Conservation (phyloP, 148 eudicot genomes). For the Rhododendron simsii region DNA sequence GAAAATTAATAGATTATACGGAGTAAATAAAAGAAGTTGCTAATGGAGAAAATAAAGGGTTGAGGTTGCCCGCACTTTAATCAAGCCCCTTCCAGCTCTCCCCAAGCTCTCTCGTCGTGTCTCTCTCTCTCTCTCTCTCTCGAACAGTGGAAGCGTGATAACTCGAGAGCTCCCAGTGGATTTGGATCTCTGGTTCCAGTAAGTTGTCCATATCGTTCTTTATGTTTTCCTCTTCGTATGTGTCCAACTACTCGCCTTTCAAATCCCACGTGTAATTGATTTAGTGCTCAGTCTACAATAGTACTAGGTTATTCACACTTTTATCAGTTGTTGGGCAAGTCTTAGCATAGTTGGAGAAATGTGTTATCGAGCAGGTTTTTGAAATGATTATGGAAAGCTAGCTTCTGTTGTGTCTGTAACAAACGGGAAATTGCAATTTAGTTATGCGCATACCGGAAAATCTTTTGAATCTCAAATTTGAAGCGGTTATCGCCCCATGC, state of each 20-base stretch:
- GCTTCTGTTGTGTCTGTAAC: background rate
- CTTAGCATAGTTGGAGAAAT: background rate
- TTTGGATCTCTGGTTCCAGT: background rate
- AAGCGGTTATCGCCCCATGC: background rate
- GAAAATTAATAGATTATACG: too few species aligned
- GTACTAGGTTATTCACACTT: background rate
- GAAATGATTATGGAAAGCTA: background rate
- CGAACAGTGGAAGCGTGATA: background rate
- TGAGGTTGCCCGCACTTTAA: background rate
- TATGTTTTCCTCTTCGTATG: background rate
- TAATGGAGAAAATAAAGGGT: too few species aligned
- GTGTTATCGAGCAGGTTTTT: background rate
- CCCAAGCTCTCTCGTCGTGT: background rate
- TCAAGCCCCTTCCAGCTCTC: background rate
- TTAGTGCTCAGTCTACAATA: background rate
- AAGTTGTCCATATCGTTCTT: background rate
- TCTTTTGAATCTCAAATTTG: background rate
- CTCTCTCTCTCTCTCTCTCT: background rate
- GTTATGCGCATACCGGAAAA: background rate
- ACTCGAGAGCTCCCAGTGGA: background rate
- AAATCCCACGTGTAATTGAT: background rate
- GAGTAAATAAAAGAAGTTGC: too few species aligned
- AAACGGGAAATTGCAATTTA: background rate
- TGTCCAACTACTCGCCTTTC: background rate
- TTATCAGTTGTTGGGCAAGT: background rate